Conservation (phyloP, 2,329 filamentous ascomycete genomes). For the Talaromyces atroroseus region DNA sequence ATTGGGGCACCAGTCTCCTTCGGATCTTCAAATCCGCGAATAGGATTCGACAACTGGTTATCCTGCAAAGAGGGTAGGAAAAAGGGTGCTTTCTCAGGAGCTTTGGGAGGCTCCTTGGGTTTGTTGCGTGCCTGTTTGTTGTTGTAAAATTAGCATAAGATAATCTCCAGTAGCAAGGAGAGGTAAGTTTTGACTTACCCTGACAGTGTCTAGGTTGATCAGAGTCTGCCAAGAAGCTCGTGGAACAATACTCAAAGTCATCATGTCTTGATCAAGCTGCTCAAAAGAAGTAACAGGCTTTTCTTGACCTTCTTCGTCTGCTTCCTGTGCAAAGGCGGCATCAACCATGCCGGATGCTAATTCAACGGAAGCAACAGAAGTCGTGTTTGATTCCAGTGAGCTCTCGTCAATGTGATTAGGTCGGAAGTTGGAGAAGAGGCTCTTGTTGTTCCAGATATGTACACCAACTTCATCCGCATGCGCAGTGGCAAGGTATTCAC, state of each 20-base stretch:
- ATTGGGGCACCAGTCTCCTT: slow-evolving; percentile 49
- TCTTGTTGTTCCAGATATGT: slow-evolving; percentile 93
- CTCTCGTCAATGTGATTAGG: slow-evolving; percentile 78
- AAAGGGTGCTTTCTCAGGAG: slow-evolving; percentile 90
- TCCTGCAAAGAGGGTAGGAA: slow-evolving; percentile 61
- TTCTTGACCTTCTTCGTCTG: slow-evolving; percentile 41
- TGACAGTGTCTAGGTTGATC: slow-evolving; percentile 84
- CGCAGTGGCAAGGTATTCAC: slow-evolving; percentile 89
- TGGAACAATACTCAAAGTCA: slow-evolving; percentile 83
- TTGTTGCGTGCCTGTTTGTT: slow-evolving; percentile 72
- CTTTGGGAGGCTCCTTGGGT: slow-evolving; percentile 84
- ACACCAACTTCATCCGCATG: slow-evolving; percentile 78
- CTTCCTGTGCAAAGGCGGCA: slow-evolving; percentile 62
- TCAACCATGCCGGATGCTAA: slow-evolving; percentile 70
- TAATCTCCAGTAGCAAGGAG: neutral
- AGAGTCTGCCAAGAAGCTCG: slow-evolving; percentile 92
- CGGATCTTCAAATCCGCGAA: slow-evolving; percentile 16
- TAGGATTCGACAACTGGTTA: slow-evolving; percentile 20
- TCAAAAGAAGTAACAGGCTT: slow-evolving; percentile 58
- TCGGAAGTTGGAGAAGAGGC: slow-evolving; percentile 81
- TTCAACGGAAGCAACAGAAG: slow-evolving; percentile 76
- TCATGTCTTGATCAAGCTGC: slow-evolving; percentile 74
- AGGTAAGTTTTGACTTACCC: slow-evolving; percentile 26
- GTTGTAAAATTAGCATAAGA: slow-evolving; percentile 2
- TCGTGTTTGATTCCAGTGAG: slow-evolving; percentile 60